Evolutionary conservation across 192 early-diverging fungal genomes (phyloP), one percentile per base, ranked within the genome.

Genomic region (Linnemannia zychae): DNA sequence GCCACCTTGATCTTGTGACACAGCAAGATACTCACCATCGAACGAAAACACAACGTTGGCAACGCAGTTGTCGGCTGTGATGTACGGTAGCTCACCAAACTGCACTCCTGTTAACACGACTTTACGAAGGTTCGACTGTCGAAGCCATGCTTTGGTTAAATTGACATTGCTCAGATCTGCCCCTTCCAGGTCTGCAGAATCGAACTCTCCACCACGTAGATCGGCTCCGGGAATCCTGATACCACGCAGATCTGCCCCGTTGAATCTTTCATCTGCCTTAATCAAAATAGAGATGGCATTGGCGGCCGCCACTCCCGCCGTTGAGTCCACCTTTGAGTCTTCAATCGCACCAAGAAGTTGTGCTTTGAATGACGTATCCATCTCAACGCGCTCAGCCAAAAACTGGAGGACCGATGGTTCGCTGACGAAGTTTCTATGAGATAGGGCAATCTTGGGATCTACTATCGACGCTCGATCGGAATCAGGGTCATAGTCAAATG

Each of bases 181-280:
- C 28, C 34, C 34, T 31, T 66, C 28, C 22, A 66, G 63, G 16
- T 66, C 9, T 4, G 24, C 63, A 34, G 11, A 34, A 34, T 66
- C 63, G 28, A 66, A 66, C 63, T 66, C 24, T 31, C 63, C 28
- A 15, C 63, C 63, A 16, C 63, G 7, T 6, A 66, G 3, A 31
- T 66, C 63, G 7, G 63, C 63, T 66, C 63, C 63, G 13, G 28
- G 63, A 13, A 66, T 66, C 34, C 16, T 66, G 63, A 66, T 66
- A 34, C 34, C n/a, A 11, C 63, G 24, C 63, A 66, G 63, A 31
- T 66, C 63, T 24, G 24, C 24, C 0, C 63, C 63, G 16, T 66
- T 66, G 28, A 66, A 66, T 31, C 34, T n/a, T 0, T 15, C 28
- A 0, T 28, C 63, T 13, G 63, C 24, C 16, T 22, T 66, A 1